Evolutionary conservation across 352 stramenopile species (phyloP).

Genomic region (Globisporangium polare): DNA sequence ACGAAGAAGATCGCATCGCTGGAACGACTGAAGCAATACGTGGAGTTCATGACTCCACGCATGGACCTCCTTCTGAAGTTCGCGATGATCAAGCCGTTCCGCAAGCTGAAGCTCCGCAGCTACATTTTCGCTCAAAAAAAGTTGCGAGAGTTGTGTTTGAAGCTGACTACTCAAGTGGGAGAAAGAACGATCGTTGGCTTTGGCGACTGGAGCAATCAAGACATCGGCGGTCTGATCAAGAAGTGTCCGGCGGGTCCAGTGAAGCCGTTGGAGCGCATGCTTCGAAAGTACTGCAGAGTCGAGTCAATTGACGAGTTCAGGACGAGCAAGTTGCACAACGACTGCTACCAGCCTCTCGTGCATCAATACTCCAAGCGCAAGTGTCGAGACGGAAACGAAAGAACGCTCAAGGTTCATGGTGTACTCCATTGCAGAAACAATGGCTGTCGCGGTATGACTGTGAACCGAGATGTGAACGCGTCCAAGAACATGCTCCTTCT

Average conservation of each 20-base stretch:
- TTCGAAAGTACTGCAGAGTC: not conserved
- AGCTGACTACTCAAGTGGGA: not conserved
- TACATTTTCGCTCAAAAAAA: too few relatives aligned
- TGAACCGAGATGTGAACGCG: constrained; percentile 6
- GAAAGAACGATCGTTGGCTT: not conserved
- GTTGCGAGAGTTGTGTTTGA: not conserved
- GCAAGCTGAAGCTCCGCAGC: constrained; percentile 6
- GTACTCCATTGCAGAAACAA: constrained; percentile 14
- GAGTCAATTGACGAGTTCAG: constrained; percentile 2
- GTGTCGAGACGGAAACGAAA: constrained; percentile 1
- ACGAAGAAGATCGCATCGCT: constrained; percentile 21
- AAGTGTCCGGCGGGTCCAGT: constrained; percentile 3
- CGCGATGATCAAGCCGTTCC: constrained; percentile 14
- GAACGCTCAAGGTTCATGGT: constrained; percentile 13
- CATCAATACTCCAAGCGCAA: constrained; percentile 7
- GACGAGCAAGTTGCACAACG: constrained; percentile 1
- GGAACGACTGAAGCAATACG: constrained; percentile 3
- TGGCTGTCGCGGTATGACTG: constrained; percentile 10
- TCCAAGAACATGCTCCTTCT: constrained; percentile 7
- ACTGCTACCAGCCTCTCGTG: not conserved
- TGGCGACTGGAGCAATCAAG: not conserved
- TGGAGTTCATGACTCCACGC: constrained; percentile 5
- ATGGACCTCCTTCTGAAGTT: not conserved
- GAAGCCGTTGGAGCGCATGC: constrained; percentile 8
- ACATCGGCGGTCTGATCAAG: constrained; percentile 15